Evolutionary conservation across 139 green algal species (phyloP).

Genomic region (Pleodorina starrii): DNA sequence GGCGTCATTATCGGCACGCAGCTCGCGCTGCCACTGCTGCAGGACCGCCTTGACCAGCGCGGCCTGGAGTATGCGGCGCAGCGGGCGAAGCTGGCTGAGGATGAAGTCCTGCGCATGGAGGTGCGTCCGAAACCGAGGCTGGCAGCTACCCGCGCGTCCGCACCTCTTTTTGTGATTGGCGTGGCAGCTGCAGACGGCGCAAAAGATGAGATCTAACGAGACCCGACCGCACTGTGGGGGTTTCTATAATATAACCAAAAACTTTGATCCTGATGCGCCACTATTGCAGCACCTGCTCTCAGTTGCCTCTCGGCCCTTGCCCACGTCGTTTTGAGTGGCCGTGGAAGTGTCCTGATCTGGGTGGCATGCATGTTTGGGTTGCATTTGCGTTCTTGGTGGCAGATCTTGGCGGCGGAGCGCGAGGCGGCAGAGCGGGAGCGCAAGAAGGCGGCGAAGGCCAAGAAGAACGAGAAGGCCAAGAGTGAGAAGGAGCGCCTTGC

Average conservation of each 20-base stretch:
- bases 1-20: conserved; percentile 72
- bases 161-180: neutral
- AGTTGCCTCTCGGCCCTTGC: neutral
- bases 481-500: conserved; percentile 72
- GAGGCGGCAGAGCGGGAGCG: conserved; percentile 65
- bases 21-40: conserved; percentile 82
- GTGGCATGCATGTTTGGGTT: neutral
- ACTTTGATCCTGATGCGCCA: conserved; percentile 67
- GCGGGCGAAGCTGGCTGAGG: conserved; percentile 77
- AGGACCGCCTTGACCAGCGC: conserved; percentile 71
- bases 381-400: neutral
- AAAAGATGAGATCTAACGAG: conserved; percentile 30
- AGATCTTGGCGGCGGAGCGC: conserved; percentile 60
- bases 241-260: conserved; percentile 49
- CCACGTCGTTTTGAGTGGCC: too few species aligned
- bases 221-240: conserved; percentile 49
- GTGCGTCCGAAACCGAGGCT: conserved; percentile 50
- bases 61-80: conserved; percentile 71
- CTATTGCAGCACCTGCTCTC: neutral
- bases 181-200: neutral
- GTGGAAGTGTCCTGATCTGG: too few species aligned
- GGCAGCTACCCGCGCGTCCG: too few species aligned
- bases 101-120: conserved; percentile 87
- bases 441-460: conserved; percentile 63
- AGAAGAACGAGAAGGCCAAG: conserved; percentile 75